These are phyloP conservation scores for Endoconidiophora laricicola DNA, from an alignment of 2,329 filamentous ascomycete genomes.

Conservation along the genomic window DNA sequence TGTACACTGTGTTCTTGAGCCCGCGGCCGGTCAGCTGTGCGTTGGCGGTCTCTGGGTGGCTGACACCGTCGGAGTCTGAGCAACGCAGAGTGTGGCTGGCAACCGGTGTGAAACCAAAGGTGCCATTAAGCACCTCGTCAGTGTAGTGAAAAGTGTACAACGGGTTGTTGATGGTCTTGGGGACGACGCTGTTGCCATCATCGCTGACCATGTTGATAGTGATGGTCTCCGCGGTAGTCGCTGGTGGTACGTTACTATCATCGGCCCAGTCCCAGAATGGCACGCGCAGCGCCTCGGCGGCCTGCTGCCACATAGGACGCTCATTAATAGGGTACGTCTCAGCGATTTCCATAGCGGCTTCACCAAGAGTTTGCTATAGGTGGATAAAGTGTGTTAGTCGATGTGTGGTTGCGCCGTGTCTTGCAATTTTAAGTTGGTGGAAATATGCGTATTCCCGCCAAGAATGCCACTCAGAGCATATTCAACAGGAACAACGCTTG, in stretches of 20 bases:
- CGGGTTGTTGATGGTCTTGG: conserved; percentile 31
- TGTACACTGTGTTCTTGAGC: conserved; percentile 27
- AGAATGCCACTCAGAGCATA: too few relatives aligned
- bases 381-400: not conserved
- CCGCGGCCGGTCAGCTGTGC: conserved; percentile 18
- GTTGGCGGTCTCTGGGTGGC: conserved; percentile 26
- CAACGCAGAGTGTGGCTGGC: conserved; percentile 23
- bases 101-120: conserved; percentile 23
- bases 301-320: conserved; percentile 24
- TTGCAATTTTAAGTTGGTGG: too few relatives aligned
- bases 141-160: conserved; percentile 35
- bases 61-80: conserved; percentile 16
- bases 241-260: conserved; percentile 26
- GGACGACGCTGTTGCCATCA: not conserved
- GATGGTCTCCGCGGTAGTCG: conserved; percentile 22
- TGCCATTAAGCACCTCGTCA: conserved; percentile 20
- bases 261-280: conserved; percentile 41
- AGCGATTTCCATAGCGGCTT: conserved; percentile 30
- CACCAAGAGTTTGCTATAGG: conserved; percentile 34
- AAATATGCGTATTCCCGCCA: too few relatives aligned
- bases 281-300: conserved; percentile 29
- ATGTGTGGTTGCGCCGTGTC: not conserved
- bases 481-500: too few relatives aligned
- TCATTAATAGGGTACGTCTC: conserved; percentile 23
- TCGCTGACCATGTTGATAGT: conserved; percentile 27